Base-by-base conservation (phyloP, 2,329 filamentous ascomycete genomes). In the Biscogniauxia sp. region DNA sequence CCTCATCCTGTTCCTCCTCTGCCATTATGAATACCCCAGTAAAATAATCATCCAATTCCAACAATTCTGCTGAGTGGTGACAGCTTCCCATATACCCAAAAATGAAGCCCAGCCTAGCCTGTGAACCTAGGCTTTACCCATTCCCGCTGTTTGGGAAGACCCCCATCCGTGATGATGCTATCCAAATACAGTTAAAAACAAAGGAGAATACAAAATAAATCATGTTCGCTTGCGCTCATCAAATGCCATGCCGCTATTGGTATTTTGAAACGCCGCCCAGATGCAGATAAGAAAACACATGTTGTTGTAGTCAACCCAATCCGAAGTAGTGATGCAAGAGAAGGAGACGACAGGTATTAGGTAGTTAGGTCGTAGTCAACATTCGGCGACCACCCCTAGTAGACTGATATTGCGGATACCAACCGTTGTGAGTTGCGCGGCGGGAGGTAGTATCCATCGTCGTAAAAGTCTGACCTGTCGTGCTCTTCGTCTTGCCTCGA, bases 401-500 rank as follows among this genome's bases (percentile, higher is more conserved):
- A 86, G 67, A 85, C 82, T 66, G 82, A 81, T 76, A 86, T 84
- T 71, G 82, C 75, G 57, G 83, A 80, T 63, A 84, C 79, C 65
- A 86, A 69, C 64, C 82, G 77, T 62, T 79, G 74, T 20, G 82
- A 77, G 68, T 80, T 83, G 68, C 81, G 78, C 51, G 79, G 74
- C 64, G 82, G 80, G 66, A 84, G 73, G 74, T 84, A 86, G 75
- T 79, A 84, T 61, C 80, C 80, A 61, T 83, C 80, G 60, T 78
- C 77, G 74, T 82, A 84, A 71, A 82, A 79, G 66, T 71, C 74
- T 57, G 67, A 72, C 67, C 72, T 77, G 61, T 71, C 72, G 72
- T 72, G 66, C 67, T 75, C 75, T 61, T 77, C 73, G 59, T 79
- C 74, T 64, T 77, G 70, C 70, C 77, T 76, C 60, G 72, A 65